phyloP scores from a whole-genome alignment of 2,329 filamentous ascomycete species.

The Colletotrichum destructivum region DNA sequence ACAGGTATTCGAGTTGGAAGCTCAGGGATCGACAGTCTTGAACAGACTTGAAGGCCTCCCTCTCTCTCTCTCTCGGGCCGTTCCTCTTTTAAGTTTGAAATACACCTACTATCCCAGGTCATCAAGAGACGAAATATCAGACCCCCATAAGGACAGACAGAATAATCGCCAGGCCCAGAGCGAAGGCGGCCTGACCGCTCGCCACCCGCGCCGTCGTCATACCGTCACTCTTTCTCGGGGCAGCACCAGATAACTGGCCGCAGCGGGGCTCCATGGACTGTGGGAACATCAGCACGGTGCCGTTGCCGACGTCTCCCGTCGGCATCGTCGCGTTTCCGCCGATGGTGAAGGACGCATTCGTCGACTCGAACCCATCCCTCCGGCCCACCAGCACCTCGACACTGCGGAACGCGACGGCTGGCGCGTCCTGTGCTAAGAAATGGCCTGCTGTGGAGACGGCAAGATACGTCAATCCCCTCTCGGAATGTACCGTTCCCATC shows the following conservation, averaged over 20 bases:
- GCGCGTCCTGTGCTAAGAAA: constrained; percentile 78
- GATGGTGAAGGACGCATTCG: constrained; percentile 54
- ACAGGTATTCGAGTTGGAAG: no score
- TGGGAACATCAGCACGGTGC: constrained; percentile 35
- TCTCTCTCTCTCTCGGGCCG: neutral
- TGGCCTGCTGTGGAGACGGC: constrained; percentile 77
- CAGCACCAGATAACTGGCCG: neutral
- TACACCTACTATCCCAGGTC: neutral
- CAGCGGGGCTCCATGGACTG: constrained; percentile 26
- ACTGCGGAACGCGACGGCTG: constrained; percentile 78
- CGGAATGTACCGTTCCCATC: constrained; percentile 79
- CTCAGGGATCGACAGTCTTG: neutral
- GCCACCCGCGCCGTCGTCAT: neutral
- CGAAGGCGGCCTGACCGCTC: neutral
- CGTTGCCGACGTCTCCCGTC: constrained; percentile 12
- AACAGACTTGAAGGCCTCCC: no score
- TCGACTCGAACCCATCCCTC: constrained; percentile 68
- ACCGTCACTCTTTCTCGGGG: neutral
- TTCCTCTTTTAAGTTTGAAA: neutral
- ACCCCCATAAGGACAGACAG: neutral
- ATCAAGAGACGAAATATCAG: neutral
- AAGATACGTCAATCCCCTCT: constrained; percentile 82
- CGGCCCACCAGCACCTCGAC: constrained; percentile 83
- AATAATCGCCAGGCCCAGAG: neutral
- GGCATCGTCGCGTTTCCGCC: constrained; percentile 24